A percentile compares a stretch with the other conserved stretches of the same genome.
These are phyloP conservation scores for Volvox africanus DNA, from an alignment of 139 green algal species.

Conservation along the genomic window DNA sequence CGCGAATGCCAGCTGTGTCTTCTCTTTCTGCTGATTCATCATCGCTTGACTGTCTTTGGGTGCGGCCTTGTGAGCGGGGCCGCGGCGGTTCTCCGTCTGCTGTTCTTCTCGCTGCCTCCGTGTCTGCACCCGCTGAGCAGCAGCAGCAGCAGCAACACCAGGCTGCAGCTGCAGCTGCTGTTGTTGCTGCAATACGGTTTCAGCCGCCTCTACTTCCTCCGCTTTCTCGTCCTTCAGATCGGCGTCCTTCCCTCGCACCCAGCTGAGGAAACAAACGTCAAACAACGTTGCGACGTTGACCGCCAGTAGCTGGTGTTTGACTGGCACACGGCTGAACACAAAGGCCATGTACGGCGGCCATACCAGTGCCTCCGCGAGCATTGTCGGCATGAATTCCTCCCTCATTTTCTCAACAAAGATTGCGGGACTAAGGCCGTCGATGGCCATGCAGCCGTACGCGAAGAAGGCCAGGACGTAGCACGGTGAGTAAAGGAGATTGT, in stretches of 20 bases:
- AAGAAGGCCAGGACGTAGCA: constrained; percentile 59
- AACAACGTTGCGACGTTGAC: constrained; percentile 68
- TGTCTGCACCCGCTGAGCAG: no score
- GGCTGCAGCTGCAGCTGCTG: neutral
- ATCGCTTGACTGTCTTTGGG: no score
- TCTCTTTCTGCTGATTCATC: no score
- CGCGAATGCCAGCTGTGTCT: neutral
- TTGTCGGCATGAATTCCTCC: constrained; percentile 60
- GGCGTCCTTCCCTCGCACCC: constrained; percentile 22
- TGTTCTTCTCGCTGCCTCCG: no score
- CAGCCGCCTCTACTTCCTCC: neutral
- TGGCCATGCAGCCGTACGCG: constrained; percentile 51
- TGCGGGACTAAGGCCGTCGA: constrained; percentile 35
- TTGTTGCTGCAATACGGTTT: neutral
- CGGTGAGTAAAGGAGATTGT: constrained; percentile 58
- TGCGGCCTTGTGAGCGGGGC: no score
- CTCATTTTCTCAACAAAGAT: constrained; percentile 25
- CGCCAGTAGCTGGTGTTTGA: constrained; percentile 65
- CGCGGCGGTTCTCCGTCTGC: no score
- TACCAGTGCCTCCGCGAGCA: constrained; percentile 52
- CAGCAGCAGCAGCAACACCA: neutral
- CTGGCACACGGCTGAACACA: constrained; percentile 60
- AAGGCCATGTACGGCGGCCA: constrained; percentile 64
- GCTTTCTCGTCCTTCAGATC: neutral
- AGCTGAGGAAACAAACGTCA: constrained; percentile 69